Conservation (phyloP, 2,329 filamentous ascomycete species). For the Chaetomium sp. region DNA sequence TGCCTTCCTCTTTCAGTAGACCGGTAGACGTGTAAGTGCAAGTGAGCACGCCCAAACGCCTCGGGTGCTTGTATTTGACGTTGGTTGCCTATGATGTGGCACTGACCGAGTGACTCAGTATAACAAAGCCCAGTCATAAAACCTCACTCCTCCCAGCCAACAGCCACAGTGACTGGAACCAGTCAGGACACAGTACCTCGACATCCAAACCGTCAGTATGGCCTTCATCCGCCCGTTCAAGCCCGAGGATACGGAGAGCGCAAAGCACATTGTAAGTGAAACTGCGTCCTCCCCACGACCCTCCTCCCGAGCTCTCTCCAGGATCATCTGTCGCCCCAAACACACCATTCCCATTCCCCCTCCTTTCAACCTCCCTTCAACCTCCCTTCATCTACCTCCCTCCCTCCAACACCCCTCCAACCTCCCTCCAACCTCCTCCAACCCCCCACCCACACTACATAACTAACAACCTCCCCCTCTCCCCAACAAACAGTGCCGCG, state of each 20-base stretch:
- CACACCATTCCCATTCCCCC: neutral
- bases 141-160: neutral
- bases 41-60: neutral
- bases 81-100: neutral
- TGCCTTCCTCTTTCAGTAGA: neutral
- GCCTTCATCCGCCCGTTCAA: conserved; percentile 47
- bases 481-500: conserved; percentile 46
- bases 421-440: neutral
- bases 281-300: too few relatives aligned
- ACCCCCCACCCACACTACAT: neutral
- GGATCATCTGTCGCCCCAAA: too few relatives aligned
- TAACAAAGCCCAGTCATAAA: too few relatives aligned
- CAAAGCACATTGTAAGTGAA: conserved; percentile 33
- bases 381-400: too few relatives aligned
- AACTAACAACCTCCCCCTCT: neutral
- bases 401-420: neutral
- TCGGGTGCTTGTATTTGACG: neutral
- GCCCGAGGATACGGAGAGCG: conserved; percentile 30
- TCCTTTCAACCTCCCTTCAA: too few relatives aligned
- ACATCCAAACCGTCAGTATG: conserved; percentile 38
- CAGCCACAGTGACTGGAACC: neutral
- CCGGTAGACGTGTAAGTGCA: conserved; percentile 1
- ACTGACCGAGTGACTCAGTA: neutral
- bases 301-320: too few relatives aligned
- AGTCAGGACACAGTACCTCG: neutral